A percentile compares a stretch with the other conserved stretches of the same genome.
phyloP scores from a whole-genome alignment of 2,329 filamentous ascomycete species.

The Tolypocladium inflatum region DNA sequence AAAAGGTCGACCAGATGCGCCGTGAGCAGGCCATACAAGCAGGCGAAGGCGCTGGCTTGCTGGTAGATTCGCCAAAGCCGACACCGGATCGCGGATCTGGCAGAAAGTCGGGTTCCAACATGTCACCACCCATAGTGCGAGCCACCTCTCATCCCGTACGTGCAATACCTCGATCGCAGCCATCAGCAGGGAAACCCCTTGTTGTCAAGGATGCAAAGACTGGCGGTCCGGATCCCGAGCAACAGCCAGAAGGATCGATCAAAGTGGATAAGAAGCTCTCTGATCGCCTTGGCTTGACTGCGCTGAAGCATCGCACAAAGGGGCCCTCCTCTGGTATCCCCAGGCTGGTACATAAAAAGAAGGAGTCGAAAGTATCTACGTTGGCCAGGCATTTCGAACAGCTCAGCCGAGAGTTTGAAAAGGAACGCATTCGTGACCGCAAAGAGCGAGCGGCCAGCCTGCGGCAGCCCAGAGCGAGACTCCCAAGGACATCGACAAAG shows the following conservation, averaged over 20 bases:
- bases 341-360: conserved; percentile 69
- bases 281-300: conserved; percentile 58
- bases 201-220: conserved; percentile 23
- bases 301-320: conserved; percentile 52
- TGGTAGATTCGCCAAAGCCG: conserved; percentile 13
- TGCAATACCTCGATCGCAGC: conserved; percentile 34
- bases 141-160: conserved; percentile 43
- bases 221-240: conserved; percentile 15
- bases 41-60: not conserved
- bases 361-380: conserved; percentile 75
- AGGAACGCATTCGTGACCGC: conserved; percentile 79
- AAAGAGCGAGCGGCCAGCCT: conserved; percentile 72
- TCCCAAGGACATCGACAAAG: conserved; percentile 82
- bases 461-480: conserved; percentile 64
- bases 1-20: conserved; percentile 42
- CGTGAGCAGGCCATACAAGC: conserved; percentile 31
- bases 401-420: conserved; percentile 91
- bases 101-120: conserved; percentile 34
- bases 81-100: conserved; percentile 25
- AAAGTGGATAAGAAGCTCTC: conserved; percentile 67
- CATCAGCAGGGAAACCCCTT: conserved; percentile 31
- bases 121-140: conserved; percentile 44
- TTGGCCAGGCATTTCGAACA: conserved; percentile 95
- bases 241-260: conserved; percentile 25
- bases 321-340: conserved; percentile 70